Evolutionary conservation across 73 alveolate genomes (phyloP).

Genomic region (Diophrys appendiculata): DNA sequence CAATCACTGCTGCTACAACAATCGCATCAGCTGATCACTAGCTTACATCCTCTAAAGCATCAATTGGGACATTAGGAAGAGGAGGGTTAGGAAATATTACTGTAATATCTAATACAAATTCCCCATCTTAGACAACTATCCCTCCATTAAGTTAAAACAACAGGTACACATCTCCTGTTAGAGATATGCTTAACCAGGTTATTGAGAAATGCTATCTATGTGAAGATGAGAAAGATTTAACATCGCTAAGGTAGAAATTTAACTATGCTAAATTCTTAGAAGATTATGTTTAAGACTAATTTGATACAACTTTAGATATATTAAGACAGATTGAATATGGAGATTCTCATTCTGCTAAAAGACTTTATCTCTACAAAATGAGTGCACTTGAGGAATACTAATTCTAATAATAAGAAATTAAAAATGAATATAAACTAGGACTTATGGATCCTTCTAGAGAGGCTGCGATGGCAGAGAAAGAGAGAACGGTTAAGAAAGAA

Average conservation of each 20-base stretch:
- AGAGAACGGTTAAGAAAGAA: constrained; percentile 19
- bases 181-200: background rate
- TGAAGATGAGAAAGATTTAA: background rate
- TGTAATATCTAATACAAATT: background rate
- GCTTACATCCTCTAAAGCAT: background rate
- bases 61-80: background rate
- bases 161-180: background rate
- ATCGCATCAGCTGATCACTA: background rate
- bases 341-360: background rate
- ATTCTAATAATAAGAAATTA: background rate
- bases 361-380: too few species aligned
- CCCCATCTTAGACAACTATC: background rate
- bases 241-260: background rate
- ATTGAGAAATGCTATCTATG: background rate
- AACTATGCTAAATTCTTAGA: background rate
- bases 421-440: constrained; percentile 32
- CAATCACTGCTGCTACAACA: background rate
- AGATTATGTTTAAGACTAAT: background rate
- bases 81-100: background rate
- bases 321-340: background rate
- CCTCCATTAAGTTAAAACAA: background rate
- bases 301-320: background rate
- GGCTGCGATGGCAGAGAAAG: constrained; percentile 31
- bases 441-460: constrained; percentile 45
- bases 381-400: background rate